Evolutionary conservation across 768 basidiomycete genomes (phyloP), one percentile per base, ranked within the genome.

Genomic region (Cystofilobasidium ferigula): DNA sequence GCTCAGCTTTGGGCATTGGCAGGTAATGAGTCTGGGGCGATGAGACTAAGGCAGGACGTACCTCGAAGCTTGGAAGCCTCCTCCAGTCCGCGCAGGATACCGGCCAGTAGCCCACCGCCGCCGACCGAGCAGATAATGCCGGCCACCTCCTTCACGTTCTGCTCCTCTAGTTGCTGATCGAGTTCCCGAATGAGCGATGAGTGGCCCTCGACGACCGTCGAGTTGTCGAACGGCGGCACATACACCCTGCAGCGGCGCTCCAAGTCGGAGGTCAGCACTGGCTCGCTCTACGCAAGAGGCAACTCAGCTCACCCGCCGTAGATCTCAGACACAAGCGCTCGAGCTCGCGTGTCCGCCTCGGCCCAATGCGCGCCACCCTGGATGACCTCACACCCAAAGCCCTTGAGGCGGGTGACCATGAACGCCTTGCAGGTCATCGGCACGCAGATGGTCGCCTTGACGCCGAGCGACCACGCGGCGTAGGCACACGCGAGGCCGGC

Each of bases 401-500:
- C 34, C 18, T 26, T 13, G 5, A 58, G 57, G 13, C 57, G 57
- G 26, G 10, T 35, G 34, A 58, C n/a, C 10, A 58, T 43, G 3
- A 9, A 22, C n/a, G 10, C 30, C 40, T 40, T 38, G 5, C 35
- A 38, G 10, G 57, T 38, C 8, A 38, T 1, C 3, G 57, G 57
- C 10, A 43, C 57, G 32, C 5, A 34, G 36, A 58, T 30, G 16
- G 57, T 58, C 12, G 18, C 12, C 2, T 30, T 32, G n/a, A 58
- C 57, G 24, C 57, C 57, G 3, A 58, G n/a, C 57, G 36, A 38
- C 40, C 40, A 43, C 14, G 57, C 57, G 18, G 57, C 35, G 28
- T 58, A 58, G 26, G 57, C 57, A 16, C 57, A 58, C 22, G 57
- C 57, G 24, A 58, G 57, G 4, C 57, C 57, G 28, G 57, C 57